phyloP scores from a whole-genome alignment of 1,139 yeast species.

The Scheffersomyces quercinus region DNA sequence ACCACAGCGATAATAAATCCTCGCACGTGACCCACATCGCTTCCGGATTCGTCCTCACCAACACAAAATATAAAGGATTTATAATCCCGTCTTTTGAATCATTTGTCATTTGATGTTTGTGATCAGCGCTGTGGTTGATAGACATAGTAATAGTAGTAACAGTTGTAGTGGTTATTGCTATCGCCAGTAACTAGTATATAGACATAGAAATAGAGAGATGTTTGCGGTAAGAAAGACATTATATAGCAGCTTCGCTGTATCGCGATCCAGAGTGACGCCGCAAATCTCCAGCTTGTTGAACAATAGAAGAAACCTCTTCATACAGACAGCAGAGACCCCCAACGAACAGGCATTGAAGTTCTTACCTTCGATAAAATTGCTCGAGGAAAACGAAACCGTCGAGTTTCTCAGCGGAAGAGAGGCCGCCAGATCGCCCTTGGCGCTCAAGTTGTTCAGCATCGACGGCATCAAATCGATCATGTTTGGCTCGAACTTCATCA shows the following conservation, averaged over 20 bases:
- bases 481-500: conserved; percentile 69
- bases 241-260: not conserved
- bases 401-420: conserved; percentile 59
- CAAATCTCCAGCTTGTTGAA: not conserved
- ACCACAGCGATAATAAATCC: too few relatives aligned
- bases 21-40: not conserved
- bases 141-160: too few relatives aligned
- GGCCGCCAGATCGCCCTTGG: conserved; percentile 54
- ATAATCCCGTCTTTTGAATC: not conserved
- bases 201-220: conserved; percentile 1
- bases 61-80: not conserved
- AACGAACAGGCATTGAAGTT: conserved; percentile 51
- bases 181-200: conserved; percentile 4
- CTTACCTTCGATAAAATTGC: conserved; percentile 44
- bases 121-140: not conserved
- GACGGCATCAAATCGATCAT: conserved; percentile 54
- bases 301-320: conserved; percentile 28
- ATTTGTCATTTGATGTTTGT: not conserved
- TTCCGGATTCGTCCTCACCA: conserved; percentile 1
- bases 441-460: conserved; percentile 50
- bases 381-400: conserved; percentile 48
- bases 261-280: not conserved
- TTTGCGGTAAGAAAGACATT: not conserved
- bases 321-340: conserved; percentile 46
- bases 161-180: not conserved